These are phyloP conservation scores for Echria macrotheca DNA, from an alignment of 495 filamentous ascomycete genomes.

Conservation along the genomic window DNA sequence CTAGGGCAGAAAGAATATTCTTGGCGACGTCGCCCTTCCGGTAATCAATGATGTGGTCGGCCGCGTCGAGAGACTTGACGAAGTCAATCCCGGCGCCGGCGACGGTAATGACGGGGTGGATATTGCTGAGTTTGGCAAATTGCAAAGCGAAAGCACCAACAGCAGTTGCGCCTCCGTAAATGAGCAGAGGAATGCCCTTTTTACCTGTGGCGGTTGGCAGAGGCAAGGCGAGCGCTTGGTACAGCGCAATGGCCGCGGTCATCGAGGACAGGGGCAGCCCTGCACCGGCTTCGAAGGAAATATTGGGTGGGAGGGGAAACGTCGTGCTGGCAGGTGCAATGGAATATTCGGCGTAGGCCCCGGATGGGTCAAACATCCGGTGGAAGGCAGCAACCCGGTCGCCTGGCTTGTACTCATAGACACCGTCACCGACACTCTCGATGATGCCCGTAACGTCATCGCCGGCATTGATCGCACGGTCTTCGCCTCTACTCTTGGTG, in stretches of 20 bases:
- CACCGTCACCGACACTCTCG: slow-evolving; percentile 32
- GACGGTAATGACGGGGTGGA: slow-evolving; percentile 36
- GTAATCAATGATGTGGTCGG: slow-evolving; percentile 38
- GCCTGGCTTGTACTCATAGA: slow-evolving; percentile 37
- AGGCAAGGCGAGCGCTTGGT: slow-evolving; percentile 26
- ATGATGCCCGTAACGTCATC: slow-evolving; percentile 42
- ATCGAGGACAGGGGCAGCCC: slow-evolving; percentile 38
- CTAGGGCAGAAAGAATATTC: slow-evolving; percentile 29
- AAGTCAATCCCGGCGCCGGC: slow-evolving; percentile 31
- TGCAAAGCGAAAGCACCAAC: slow-evolving; percentile 39
- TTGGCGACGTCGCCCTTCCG: slow-evolving; percentile 31
- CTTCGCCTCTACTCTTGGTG: not conserved
- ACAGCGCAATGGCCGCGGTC: slow-evolving; percentile 37
- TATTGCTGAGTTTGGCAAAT: slow-evolving; percentile 32
- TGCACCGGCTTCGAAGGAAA: slow-evolving; percentile 39
- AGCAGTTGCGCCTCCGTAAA: slow-evolving; percentile 39
- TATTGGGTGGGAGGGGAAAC: slow-evolving; percentile 35
- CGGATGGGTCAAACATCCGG: slow-evolving; percentile 20
- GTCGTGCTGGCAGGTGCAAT: slow-evolving; percentile 33
- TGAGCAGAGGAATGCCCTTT: slow-evolving; percentile 18
- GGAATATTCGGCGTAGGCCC: slow-evolving; percentile 38
- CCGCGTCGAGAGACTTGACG: slow-evolving; percentile 28
- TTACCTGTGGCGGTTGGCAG: slow-evolving; percentile 13
- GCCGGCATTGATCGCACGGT: slow-evolving; percentile 24
- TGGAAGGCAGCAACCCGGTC: slow-evolving; percentile 41